Evolutionary conservation across 2,329 filamentous ascomycete genomes (phyloP).

Genomic region (Parastagonospora nodorum): DNA sequence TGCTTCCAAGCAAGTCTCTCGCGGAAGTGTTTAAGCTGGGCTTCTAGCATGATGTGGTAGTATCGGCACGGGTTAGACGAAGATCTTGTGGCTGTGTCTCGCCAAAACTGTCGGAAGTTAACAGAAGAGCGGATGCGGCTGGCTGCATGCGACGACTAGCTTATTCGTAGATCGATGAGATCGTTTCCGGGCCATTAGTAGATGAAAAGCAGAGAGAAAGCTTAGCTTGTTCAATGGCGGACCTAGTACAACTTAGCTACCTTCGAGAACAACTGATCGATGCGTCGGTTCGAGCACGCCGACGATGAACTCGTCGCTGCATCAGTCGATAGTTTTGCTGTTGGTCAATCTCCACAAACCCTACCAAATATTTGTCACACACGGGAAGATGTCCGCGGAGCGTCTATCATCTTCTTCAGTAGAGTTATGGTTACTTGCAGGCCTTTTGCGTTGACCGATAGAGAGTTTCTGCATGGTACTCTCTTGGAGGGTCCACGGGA

Average conservation of each 20-base stretch:
- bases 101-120: not conserved
- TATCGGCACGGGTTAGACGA: not conserved
- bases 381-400: not conserved
- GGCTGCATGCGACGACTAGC: not conserved
- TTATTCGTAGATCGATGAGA: not conserved
- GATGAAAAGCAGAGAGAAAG: too few relatives aligned
- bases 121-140: not conserved
- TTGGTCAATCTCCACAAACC: too few relatives aligned
- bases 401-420: not conserved
- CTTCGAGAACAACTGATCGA: too few relatives aligned
- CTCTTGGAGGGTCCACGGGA: too few relatives aligned
- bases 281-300: too few relatives aligned
- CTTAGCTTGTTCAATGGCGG: too few relatives aligned
- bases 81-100: slow-evolving; percentile 1
- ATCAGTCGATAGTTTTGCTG: too few relatives aligned
- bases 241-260: too few relatives aligned
- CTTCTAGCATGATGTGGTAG: not conserved
- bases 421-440: not conserved
- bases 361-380: not conserved
- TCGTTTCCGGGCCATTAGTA: not conserved
- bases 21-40: not conserved
- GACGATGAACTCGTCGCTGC: too few relatives aligned
- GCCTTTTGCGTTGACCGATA: too few relatives aligned
- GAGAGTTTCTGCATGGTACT: too few relatives aligned
- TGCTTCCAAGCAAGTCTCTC: not conserved